Percentiles rank a stretch among this genome's conserved stretches.
Conservation (phyloP, 2,329 filamentous ascomycete species). For the Pseudocercospora cruenta region DNA sequence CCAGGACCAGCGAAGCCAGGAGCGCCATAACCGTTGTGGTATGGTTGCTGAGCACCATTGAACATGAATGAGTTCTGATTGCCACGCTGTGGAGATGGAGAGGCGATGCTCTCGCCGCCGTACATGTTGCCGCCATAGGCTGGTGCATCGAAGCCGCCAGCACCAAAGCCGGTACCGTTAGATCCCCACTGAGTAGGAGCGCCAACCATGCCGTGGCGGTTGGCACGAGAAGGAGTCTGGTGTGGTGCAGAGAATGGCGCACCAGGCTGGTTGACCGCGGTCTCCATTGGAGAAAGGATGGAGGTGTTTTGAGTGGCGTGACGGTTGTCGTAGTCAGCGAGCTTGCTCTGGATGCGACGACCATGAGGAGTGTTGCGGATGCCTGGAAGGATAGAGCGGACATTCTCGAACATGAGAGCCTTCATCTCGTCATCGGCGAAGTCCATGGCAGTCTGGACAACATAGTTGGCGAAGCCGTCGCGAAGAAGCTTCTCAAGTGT, state of each 20-base stretch:
- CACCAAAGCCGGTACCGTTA: constrained; percentile 19
- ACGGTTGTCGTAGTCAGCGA: constrained; percentile 61
- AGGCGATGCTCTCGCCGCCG: constrained; percentile 28
- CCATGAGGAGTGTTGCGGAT: constrained; percentile 93
- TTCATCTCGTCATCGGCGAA: constrained; percentile 76
- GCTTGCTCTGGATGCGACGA: constrained; percentile 89
- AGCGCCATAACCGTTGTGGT: constrained; percentile 30
- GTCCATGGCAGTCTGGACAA: constrained; percentile 93
- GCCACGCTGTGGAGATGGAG: constrained; percentile 37
- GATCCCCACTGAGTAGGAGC: constrained; percentile 29
- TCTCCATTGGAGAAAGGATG: constrained; percentile 28
- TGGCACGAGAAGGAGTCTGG: constrained; percentile 29
- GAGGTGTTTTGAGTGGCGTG: constrained; percentile 38
- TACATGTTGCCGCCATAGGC: constrained; percentile 23
- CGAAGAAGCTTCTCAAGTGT: constrained; percentile 88
- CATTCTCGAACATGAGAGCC: constrained; percentile 75
- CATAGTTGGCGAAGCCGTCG: constrained; percentile 95
- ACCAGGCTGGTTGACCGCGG: constrained; percentile 13
- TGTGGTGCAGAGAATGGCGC: constrained; percentile 14
- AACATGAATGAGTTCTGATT: constrained; percentile 28
- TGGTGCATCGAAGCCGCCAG: constrained; percentile 21
- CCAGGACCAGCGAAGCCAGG: constrained; percentile 25
- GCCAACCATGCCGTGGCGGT: constrained; percentile 36
- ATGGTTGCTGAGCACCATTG: constrained; percentile 20
- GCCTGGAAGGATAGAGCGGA: constrained; percentile 79